Base-by-base conservation (phyloP, 164 flowering plant genomes). In the Vitis riparia region DNA sequence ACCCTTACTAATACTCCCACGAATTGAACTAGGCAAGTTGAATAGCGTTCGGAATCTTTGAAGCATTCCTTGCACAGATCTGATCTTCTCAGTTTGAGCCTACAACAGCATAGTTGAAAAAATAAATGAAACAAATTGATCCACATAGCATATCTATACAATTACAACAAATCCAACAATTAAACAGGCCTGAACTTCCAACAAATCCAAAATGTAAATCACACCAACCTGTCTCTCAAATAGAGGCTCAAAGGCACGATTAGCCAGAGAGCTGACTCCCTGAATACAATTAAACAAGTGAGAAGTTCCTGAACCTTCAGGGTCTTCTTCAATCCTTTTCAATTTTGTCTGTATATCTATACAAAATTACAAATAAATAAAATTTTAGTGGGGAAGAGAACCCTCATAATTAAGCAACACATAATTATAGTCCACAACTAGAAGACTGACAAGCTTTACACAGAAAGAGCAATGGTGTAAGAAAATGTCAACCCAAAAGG, bases 61-160 rank as follows among this genome's bases (percentile, higher is more conserved):
- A 68, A 96, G 94, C 97, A 92, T 96, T 80, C 99, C 99, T 89
- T 96, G 99, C 62, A 96, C 99, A 63, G 98, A 92, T 62, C 99
- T 86, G 59, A 96, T 96, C 85, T 93, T 96, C 85, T 96, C 99
- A 63, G 98, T 87, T 91, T 96, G 99, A 56, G 91, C 94, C 99
- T 96, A 77, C 74, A 80, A 48, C 67, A 5, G 71, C 37, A 37
- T 62, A 14, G 71, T 59, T 51, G 15, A 75, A 59, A 37, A 56
- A 62, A 29, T 8, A 17, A 68, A 48, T 65, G 55, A 56, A 71
- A 30, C 48, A 48, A 53, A 16, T 32, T 57, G 13, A 60, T 62
- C 23, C 11, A 23, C 11, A 50, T 63, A n/a, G 12, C 37, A 61
- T n/a, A 23, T 23, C 27, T 23, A 23, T 23, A 23, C 27, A 23